These are phyloP conservation scores for Penicillium olsonii DNA, from an alignment of 2,329 filamentous ascomycete species.

Conservation along the genomic window DNA sequence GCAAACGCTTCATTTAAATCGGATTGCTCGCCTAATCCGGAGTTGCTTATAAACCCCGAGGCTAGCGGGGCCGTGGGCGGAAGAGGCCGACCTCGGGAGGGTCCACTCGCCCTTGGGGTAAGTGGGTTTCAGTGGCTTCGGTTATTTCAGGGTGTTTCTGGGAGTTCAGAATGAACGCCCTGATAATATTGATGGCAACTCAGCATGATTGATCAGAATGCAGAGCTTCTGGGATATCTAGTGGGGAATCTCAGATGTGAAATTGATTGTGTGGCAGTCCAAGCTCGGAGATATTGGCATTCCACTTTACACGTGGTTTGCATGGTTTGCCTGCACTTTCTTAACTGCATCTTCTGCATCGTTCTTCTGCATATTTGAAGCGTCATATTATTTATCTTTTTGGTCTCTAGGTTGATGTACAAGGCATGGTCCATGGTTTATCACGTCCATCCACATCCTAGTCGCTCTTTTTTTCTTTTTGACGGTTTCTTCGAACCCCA, in stretches of 20 bases:
- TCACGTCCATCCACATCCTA: constrained; percentile 11
- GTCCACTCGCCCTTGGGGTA: constrained; percentile 13
- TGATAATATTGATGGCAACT: too few species aligned
- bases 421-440: constrained; percentile 17
- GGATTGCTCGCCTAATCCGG: background rate
- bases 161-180: too few species aligned
- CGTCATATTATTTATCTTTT: constrained; percentile 23
- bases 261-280: too few species aligned
- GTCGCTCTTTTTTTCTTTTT: constrained; percentile 23
- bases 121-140: background rate
- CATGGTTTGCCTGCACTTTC: background rate
- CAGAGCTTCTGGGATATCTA: too few species aligned
- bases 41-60: constrained; percentile 21
- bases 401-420: constrained; percentile 25
- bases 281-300: background rate
- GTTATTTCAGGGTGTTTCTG: background rate
- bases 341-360: too few species aligned
- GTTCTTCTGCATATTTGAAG: constrained; percentile 1
- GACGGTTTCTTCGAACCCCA: constrained; percentile 30
- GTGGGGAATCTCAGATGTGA: too few species aligned
- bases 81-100: constrained; percentile 14
- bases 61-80: constrained; percentile 20
- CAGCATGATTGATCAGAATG: too few species aligned
- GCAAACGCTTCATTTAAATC: too few species aligned
- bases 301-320: background rate